phyloP scores from a whole-genome alignment of 352 stramenopile species.

The Phytophthora sansomeana region DNA sequence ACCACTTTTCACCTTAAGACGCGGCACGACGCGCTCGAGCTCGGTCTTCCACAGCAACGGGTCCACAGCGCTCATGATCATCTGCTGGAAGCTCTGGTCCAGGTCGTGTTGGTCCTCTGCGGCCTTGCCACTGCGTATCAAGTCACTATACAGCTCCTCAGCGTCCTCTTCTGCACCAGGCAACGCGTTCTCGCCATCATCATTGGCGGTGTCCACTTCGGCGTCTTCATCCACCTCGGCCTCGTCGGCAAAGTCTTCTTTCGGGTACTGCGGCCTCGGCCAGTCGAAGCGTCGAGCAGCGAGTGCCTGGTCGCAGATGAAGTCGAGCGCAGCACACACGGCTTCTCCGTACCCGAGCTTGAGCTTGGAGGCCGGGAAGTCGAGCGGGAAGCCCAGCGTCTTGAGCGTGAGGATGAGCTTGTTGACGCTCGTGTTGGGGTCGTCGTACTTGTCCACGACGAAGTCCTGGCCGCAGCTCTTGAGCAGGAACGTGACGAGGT shows the following conservation, averaged over 20 bases:
- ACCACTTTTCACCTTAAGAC: constrained; percentile 68
- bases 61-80: constrained; percentile 86
- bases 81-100: constrained; percentile 84
- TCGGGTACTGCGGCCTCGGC: constrained; percentile 74
- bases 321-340: constrained; percentile 76
- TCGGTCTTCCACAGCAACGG: constrained; percentile 87
- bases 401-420: constrained; percentile 89
- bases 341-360: constrained; percentile 83
- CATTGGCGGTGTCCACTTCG: constrained; percentile 61
- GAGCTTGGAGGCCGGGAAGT: constrained; percentile 83
- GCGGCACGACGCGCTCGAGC: constrained; percentile 80
- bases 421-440: constrained; percentile 89
- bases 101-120: constrained; percentile 53
- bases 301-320: constrained; percentile 86
- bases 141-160: constrained; percentile 75
- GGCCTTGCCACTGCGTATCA: constrained; percentile 37
- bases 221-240: constrained; percentile 77
- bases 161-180: constrained; percentile 48
- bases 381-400: constrained; percentile 80
- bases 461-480: constrained; percentile 84
- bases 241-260: constrained; percentile 85
- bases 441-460: constrained; percentile 89
- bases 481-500: constrained; percentile 77
- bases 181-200: constrained; percentile 56
- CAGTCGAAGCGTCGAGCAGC: constrained; percentile 69